Percentiles rank a stretch among this genome's conserved stretches.
Conservation (phyloP, 2,329 filamentous ascomycete genomes). For the Scorias spongiosa region DNA sequence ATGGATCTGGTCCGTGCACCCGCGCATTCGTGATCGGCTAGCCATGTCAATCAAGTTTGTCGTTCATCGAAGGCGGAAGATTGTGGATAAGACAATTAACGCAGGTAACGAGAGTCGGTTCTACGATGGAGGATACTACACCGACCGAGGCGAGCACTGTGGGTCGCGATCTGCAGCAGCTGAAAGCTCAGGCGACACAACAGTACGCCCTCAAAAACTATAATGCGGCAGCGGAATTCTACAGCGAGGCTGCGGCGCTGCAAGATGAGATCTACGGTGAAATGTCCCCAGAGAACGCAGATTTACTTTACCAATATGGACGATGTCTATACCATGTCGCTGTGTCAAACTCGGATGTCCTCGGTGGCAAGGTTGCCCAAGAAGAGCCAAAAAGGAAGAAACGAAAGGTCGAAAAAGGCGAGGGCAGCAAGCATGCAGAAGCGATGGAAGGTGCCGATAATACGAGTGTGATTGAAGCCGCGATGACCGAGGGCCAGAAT, state of each 20-base stretch:
- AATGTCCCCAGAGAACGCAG: conserved; percentile 76
- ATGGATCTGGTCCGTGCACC: neutral
- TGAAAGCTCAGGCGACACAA: conserved; percentile 65
- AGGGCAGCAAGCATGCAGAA: conserved; percentile 5
- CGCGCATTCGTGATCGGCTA: too few species aligned
- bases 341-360: conserved; percentile 83
- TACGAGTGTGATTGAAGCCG: conserved; percentile 25
- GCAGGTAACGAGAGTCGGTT: too few species aligned
- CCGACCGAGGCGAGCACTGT: neutral
- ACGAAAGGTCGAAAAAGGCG: conserved; percentile 20
- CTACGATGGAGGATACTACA: neutral
- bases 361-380: conserved; percentile 62
- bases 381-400: conserved; percentile 40
- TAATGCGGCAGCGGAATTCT: conserved; percentile 69
- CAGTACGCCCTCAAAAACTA: conserved; percentile 86
- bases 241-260: conserved; percentile 74
- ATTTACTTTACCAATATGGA: conserved; percentile 87
- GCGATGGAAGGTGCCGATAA: conserved; percentile 12
- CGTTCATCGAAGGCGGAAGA: neutral
- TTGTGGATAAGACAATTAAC: too few species aligned
- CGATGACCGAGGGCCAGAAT: conserved; percentile 29
- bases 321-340: conserved; percentile 88
- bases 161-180: conserved; percentile 37
- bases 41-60: neutral
- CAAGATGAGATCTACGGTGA: conserved; percentile 89